A percentile compares a stretch with the other conserved stretches of the same genome.
phyloP scores from a whole-genome alignment of 208 protist genomes.

The Herpetomonas tarakana region DNA sequence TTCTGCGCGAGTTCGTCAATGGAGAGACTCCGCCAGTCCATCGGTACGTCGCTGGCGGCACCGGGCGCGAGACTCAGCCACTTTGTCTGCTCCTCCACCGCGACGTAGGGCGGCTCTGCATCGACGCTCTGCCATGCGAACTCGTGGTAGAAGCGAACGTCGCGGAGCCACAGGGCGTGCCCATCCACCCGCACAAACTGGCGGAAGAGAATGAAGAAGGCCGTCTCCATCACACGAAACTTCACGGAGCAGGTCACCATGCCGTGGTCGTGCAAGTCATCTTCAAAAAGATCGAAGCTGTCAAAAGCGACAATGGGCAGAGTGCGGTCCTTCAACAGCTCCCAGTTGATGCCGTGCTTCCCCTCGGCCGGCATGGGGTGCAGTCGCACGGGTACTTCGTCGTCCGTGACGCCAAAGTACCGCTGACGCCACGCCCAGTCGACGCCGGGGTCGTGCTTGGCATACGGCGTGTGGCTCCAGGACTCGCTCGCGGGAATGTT shows the following conservation, averaged over 20 bases:
- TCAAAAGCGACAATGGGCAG: slow-evolving; percentile 72
- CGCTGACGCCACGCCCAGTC: slow-evolving; percentile 88
- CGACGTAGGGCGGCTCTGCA: slow-evolving; percentile 43
- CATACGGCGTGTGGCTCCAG: slow-evolving; percentile 51
- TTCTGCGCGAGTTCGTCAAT: too few relatives aligned
- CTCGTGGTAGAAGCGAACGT: slow-evolving; percentile 78
- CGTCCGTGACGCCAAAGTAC: slow-evolving; percentile 52
- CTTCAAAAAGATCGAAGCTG: slow-evolving; percentile 74
- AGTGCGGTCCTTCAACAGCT: slow-evolving; percentile 53
- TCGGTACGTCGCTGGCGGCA: too few relatives aligned
- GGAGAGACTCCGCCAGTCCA: too few relatives aligned
- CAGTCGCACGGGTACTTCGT: background rate
- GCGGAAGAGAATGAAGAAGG: slow-evolving; percentile 76
- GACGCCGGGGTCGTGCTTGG: slow-evolving; percentile 58
- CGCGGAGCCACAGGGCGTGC: slow-evolving; percentile 59
- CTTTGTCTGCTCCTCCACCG: slow-evolving; percentile 57
- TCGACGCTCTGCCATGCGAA: slow-evolving; percentile 31
- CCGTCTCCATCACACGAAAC: slow-evolving; percentile 64
- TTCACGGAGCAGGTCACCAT: slow-evolving; percentile 59
- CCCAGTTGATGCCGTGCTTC: slow-evolving; percentile 68
- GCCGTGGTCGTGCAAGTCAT: slow-evolving; percentile 82
- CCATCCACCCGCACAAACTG: slow-evolving; percentile 70
- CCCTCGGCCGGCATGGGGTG: slow-evolving; percentile 24
- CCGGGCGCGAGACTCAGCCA: too few relatives aligned
- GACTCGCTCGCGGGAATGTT: slow-evolving; percentile 54